Conservation (phyloP, 106 monocot species). For the Apostasia ramifera region DNA sequence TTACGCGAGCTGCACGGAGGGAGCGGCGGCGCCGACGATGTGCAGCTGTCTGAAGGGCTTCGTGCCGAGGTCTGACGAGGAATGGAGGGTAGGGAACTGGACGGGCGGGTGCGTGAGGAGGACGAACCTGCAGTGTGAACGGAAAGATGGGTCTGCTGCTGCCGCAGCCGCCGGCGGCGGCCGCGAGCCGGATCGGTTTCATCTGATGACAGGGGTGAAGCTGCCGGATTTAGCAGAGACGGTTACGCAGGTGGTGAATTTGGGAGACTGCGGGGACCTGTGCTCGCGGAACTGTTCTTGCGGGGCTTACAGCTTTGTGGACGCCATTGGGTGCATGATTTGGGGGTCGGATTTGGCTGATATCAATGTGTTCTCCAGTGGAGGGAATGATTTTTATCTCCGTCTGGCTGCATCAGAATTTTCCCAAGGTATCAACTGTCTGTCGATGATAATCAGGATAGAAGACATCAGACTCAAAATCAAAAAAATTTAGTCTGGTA, state of each 20-base stretch:
- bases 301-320: slow-evolving; percentile 13
- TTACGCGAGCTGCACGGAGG: slow-evolving; percentile 20
- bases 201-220: slow-evolving; percentile 8
- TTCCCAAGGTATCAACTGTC: no score
- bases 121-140: slow-evolving; percentile 7
- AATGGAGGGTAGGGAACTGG: slow-evolving; percentile 34
- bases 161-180: neutral
- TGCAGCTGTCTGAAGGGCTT: slow-evolving; percentile 31
- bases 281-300: slow-evolving; percentile 27
- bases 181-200: slow-evolving; percentile 8
- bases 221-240: slow-evolving; percentile 21
- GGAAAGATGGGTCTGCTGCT: neutral
- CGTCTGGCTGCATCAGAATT: slow-evolving; percentile 16
- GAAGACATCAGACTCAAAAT: no score
- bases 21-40: neutral
- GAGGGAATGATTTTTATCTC: slow-evolving; percentile 22
- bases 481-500: no score
- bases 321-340: slow-evolving; percentile 16
- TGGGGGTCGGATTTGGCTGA: slow-evolving; percentile 2
- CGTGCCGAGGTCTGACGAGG: slow-evolving; percentile 5
- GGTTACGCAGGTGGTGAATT: neutral
- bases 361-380: slow-evolving; percentile 2
- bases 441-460: no score
- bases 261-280: neutral
- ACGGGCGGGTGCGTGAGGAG: slow-evolving; percentile 15